Evolutionary conservation across 805 yeast genomes (phyloP).

Genomic region (Nakazawaea sp.): DNA sequence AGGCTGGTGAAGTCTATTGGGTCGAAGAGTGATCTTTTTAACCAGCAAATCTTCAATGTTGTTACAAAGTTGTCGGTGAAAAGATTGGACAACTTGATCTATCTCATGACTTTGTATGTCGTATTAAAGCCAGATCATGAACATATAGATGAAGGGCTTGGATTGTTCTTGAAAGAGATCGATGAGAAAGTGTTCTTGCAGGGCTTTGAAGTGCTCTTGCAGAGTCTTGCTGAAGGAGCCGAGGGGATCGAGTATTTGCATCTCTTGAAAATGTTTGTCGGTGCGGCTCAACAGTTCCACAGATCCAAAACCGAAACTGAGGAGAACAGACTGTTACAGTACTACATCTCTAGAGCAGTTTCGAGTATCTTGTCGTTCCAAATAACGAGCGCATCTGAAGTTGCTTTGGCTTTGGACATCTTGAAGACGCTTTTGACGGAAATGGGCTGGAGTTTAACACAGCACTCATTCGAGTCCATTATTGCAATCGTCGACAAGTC

Average conservation of each 20-base stretch:
- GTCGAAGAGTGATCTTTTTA: conserved; percentile 2
- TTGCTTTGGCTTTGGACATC: conserved; percentile 17
- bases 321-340: conserved; percentile 1
- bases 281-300: not conserved
- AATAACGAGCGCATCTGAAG: not conserved
- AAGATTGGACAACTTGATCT: conserved; percentile 7
- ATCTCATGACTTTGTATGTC: conserved; percentile 27
- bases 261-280: not conserved
- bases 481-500: conserved; percentile 30
- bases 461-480: conserved; percentile 55
- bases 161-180: conserved; percentile 10
- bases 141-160: conserved; percentile 1
- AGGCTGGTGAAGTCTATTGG: conserved; percentile 10
- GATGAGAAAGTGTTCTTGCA: conserved; percentile 12
- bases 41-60: conserved; percentile 3
- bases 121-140: conserved; percentile 21
- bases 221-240: conserved; percentile 13
- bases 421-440: conserved; percentile 39
- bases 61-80: not conserved
- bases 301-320: not conserved
- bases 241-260: not conserved
- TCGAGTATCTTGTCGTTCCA: conserved; percentile 1
- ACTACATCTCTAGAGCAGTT: not conserved
- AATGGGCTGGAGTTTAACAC: conserved; percentile 53
- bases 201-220: conserved; percentile 13